A percentile compares a stretch with the other conserved stretches of the same genome.
Evolutionary conservation across 139 green algal species (phyloP).

Genomic region (Chlamydomonas incerta): DNA sequence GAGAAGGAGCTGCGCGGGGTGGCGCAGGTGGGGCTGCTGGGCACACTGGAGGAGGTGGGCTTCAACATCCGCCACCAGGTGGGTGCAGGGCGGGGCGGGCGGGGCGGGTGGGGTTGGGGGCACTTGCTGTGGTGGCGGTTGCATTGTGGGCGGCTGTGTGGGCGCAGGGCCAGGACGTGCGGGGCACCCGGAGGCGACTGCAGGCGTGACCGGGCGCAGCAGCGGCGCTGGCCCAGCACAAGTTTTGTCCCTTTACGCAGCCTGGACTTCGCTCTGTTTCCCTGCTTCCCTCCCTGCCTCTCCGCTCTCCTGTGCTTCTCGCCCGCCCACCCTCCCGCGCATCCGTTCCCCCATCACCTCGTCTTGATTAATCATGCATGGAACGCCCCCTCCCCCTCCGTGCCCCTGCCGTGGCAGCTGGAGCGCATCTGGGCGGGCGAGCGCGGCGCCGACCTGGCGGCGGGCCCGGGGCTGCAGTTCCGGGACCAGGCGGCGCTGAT

Average conservation of each 20-base stretch:
- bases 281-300: too few relatives aligned
- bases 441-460: slow-evolving; percentile 25
- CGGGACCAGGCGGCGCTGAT: slow-evolving; percentile 51
- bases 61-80: slow-evolving; percentile 57
- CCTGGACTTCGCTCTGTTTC: too few relatives aligned
- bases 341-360: too few relatives aligned
- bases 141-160: too few relatives aligned
- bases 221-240: too few relatives aligned
- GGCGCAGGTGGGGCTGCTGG: slow-evolving; percentile 51
- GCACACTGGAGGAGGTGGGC: slow-evolving; percentile 63
- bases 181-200: too few relatives aligned
- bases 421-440: slow-evolving; percentile 56
- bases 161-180: background rate
- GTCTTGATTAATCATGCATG: too few relatives aligned
- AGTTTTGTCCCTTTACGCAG: too few relatives aligned
- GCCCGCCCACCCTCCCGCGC: background rate
- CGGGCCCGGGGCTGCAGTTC: slow-evolving; percentile 22
- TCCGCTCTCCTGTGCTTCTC: too few relatives aligned
- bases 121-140: too few relatives aligned
- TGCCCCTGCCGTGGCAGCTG: too few relatives aligned
- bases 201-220: too few relatives aligned
- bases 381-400: background rate
- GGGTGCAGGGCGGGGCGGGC: background rate
- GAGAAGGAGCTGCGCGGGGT: slow-evolving; percentile 51
- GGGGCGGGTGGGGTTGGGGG: background rate